Percentiles rank a stretch among this genome's conserved stretches.
phyloP scores from a whole-genome alignment of 768 basidiomycete species.

The Leccinum variicolor region DNA sequence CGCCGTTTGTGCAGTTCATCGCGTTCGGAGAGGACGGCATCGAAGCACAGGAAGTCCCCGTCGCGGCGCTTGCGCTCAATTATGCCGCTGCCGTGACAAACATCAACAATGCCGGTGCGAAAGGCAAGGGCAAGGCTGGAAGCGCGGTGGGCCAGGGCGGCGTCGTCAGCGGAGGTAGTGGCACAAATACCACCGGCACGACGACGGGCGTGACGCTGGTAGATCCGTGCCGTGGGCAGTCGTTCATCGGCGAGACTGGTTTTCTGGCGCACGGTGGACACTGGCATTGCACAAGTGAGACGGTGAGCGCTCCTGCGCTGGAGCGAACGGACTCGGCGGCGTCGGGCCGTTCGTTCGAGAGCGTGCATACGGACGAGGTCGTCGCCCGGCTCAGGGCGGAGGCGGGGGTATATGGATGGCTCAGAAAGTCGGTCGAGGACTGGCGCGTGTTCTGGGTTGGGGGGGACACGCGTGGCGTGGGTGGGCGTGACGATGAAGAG shows the following conservation, averaged over 20 bases:
- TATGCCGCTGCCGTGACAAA: not conserved
- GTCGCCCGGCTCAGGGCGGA: constrained; percentile 44
- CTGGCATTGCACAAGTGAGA: constrained; percentile 37
- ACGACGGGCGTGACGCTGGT: constrained; percentile 32
- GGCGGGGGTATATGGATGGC: constrained; percentile 78
- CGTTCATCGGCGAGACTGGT: constrained; percentile 61
- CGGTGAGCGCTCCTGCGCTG: constrained; percentile 28
- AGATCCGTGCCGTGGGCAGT: constrained; percentile 52
- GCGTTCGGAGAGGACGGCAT: constrained; percentile 69
- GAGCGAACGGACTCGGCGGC: constrained; percentile 43
- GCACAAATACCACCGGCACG: not conserved
- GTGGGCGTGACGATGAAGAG: constrained; percentile 26
- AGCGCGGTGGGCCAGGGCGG: not conserved
- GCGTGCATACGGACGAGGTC: constrained; percentile 52
- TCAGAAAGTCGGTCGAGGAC: constrained; percentile 66
- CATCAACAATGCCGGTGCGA: not conserved
- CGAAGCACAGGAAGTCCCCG: constrained; percentile 66
- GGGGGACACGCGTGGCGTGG: constrained; percentile 39
- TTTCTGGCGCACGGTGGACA: constrained; percentile 45
- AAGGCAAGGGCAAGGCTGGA: constrained; percentile 43
- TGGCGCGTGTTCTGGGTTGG: constrained; percentile 86
- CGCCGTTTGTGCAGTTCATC: constrained; percentile 62
- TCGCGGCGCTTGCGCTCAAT: constrained; percentile 40
- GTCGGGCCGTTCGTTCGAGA: constrained; percentile 47
- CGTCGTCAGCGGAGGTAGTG: too few species aligned